Conservation (phyloP, 139 green algal genomes). For the Chlamydomonas sp. region DNA sequence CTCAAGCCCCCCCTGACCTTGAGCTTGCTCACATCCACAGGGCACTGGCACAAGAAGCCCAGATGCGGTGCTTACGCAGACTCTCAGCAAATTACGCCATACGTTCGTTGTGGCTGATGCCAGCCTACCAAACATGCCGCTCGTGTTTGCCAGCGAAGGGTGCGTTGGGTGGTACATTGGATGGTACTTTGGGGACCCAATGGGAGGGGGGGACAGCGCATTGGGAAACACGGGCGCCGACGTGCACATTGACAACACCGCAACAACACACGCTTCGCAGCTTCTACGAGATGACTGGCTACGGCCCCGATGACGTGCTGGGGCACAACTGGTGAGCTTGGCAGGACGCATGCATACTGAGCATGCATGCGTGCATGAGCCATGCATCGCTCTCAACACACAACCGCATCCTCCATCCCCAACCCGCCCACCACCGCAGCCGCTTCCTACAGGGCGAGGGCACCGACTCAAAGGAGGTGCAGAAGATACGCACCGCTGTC, state of each 20-base stretch:
- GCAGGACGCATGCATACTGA: background rate
- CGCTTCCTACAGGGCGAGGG: conserved; percentile 95
- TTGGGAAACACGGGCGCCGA: background rate
- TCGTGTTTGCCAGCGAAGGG: conserved; percentile 88
- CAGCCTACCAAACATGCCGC: conserved; percentile 85
- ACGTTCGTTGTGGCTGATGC: conserved; percentile 93
- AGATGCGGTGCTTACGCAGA: too few species aligned
- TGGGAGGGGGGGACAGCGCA: too few species aligned
- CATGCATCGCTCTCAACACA: background rate
- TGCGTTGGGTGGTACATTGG: background rate
- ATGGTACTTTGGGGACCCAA: background rate
- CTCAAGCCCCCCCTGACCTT: too few species aligned
- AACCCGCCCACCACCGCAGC: conserved; percentile 38
- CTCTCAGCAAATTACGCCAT: conserved; percentile 70
- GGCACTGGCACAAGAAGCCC: too few species aligned
- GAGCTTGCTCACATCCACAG: too few species aligned
- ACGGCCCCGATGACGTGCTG: conserved; percentile 86
- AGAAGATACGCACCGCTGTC: conserved; percentile 69
- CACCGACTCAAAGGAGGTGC: conserved; percentile 82
- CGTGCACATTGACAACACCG: too few species aligned
- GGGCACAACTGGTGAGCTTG: conserved; percentile 89
- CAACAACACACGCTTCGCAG: conserved; percentile 44
- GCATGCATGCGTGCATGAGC: background rate
- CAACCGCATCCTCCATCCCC: background rate
- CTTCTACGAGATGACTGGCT: conserved; percentile 95